Evolutionary conservation across 78 protist species (phyloP).

Genomic region (Dictyostelium citrinum): DNA sequence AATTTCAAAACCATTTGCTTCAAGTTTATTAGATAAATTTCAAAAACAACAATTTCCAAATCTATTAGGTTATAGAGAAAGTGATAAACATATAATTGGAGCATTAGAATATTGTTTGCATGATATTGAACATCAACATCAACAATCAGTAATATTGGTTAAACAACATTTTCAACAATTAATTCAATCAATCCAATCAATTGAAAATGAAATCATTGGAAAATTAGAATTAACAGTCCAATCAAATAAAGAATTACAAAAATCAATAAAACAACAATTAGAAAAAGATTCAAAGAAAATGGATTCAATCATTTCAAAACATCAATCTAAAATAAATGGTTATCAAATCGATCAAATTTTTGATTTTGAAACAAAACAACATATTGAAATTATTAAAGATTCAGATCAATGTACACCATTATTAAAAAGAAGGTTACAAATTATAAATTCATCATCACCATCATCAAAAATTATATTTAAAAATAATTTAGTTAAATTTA

Average conservation of each 20-base stretch:
- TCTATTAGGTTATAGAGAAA: not conserved
- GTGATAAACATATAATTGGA: not conserved
- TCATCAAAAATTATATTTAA: not conserved
- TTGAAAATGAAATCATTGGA: not conserved
- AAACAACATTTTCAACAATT: not conserved
- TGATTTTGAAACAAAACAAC: not conserved
- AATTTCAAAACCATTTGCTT: not conserved
- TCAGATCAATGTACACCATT: not conserved
- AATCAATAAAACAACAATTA: not conserved
- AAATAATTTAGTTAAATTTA: not conserved
- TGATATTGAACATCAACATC: not conserved
- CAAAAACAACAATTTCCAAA: not conserved
- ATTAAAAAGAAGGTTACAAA: not conserved
- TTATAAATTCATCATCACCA: not conserved
- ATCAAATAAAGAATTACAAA: not conserved
- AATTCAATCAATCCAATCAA: not conserved
- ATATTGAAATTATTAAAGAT: constrained; percentile 10
- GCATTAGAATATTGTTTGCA: not conserved
- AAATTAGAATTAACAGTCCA: not conserved
- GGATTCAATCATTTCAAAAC: not conserved
- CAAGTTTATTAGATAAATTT: not conserved
- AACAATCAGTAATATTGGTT: not conserved
- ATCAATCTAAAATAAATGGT: not conserved
- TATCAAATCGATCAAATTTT: not conserved
- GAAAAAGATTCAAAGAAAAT: not conserved